phyloP scores from a whole-genome alignment of 225 moss, liverwort and hornwort genomes.

The Physcomitrellopsis africana region DNA sequence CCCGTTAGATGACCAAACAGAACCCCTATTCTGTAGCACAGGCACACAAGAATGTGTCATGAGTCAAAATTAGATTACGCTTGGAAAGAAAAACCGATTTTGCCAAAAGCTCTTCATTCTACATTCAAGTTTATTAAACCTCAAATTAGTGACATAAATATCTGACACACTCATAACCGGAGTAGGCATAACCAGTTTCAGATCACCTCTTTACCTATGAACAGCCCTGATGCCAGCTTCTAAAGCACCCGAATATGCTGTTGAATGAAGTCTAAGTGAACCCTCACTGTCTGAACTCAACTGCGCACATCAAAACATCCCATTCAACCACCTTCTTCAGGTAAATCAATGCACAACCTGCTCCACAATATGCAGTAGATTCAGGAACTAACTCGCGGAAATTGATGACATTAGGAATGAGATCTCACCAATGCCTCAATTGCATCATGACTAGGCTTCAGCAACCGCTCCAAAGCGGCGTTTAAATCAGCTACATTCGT shows the following conservation, averaged over 20 bases:
- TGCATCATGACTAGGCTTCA: constrained; percentile 89
- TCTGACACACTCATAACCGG: constrained; percentile 15
- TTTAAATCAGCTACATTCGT: constrained; percentile 73
- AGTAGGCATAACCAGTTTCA: constrained; percentile 27
- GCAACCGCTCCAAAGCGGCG: constrained; percentile 75
- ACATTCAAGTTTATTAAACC: too few relatives aligned
- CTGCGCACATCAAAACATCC: constrained; percentile 61
- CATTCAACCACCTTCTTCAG: constrained; percentile 32
- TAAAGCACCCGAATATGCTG: constrained; percentile 83
- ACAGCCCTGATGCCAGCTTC: constrained; percentile 89
- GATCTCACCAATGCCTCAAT: constrained; percentile 78
- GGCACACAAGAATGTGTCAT: constrained; percentile 21
- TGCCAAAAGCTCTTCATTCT: too few relatives aligned
- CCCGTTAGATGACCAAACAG: constrained; percentile 77
- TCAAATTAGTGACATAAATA: too few relatives aligned
- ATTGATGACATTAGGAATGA: constrained; percentile 16
- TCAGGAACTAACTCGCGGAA: constrained; percentile 26
- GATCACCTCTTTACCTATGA: constrained; percentile 68
- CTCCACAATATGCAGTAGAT: constrained; percentile 20
- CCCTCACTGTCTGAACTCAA: constrained; percentile 81
- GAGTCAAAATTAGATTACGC: constrained; percentile 8
- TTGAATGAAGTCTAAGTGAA: constrained; percentile 84
- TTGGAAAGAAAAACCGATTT: too few relatives aligned
- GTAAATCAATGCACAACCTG: too few relatives aligned
- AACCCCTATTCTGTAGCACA: constrained; percentile 73